Evolutionary conservation across 2,329 filamentous ascomycete genomes (phyloP).

Genomic region (Aspergillus alliaceus): DNA sequence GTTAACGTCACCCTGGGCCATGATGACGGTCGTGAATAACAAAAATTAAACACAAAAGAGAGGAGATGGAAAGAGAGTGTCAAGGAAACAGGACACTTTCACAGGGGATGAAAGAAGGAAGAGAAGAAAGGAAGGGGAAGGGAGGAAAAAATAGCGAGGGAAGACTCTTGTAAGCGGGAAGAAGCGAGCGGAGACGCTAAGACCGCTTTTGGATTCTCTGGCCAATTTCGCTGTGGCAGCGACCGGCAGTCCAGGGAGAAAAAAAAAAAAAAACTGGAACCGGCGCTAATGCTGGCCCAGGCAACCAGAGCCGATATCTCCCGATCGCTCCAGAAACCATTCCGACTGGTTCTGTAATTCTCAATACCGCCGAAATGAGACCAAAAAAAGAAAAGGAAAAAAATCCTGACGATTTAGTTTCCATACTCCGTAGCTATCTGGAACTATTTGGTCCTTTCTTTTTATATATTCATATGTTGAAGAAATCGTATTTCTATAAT

Average conservation of each 20-base stretch:
- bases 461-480: not conserved
- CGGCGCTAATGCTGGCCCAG: slow-evolving; percentile 25
- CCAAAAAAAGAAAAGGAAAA: not conserved
- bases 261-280: slow-evolving; percentile 18
- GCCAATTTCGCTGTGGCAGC: slow-evolving; percentile 11
- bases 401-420: not conserved
- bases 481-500: not conserved
- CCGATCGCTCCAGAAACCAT: slow-evolving; percentile 30
- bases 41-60: slow-evolving; percentile 41
- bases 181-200: slow-evolving; percentile 36
- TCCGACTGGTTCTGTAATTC: slow-evolving; percentile 14
- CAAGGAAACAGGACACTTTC: slow-evolving; percentile 33
- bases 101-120: slow-evolving; percentile 42
- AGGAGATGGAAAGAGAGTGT: slow-evolving; percentile 33
- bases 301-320: slow-evolving; percentile 39
- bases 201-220: slow-evolving; percentile 14
- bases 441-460: not conserved
- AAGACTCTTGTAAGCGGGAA: slow-evolving; percentile 39
- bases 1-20: slow-evolving; percentile 49
- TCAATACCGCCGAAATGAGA: not conserved
- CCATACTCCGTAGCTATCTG: not conserved
- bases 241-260: slow-evolving; percentile 8
- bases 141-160: slow-evolving; percentile 36
- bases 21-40: slow-evolving; percentile 45
- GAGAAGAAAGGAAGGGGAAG: slow-evolving; percentile 44